Conservation (phyloP, 2,329 filamentous ascomycete species). For the Talaromyces sp. region DNA sequence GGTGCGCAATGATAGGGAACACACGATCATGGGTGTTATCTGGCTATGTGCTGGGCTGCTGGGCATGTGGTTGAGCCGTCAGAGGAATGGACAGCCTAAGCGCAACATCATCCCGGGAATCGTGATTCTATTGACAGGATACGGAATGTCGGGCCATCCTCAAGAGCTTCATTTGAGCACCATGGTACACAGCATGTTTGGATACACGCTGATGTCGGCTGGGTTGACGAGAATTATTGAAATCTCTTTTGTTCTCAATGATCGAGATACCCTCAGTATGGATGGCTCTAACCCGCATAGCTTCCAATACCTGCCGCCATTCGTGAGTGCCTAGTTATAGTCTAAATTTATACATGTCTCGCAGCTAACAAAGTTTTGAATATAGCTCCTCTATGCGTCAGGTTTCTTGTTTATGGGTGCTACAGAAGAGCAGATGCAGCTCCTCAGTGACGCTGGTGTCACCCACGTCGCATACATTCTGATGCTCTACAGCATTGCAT, state of each 20-base stretch:
- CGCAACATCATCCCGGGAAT: constrained; percentile 90
- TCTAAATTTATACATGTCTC: background rate
- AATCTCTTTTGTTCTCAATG: constrained; percentile 78
- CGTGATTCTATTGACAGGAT: constrained; percentile 86
- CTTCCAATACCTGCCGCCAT: constrained; percentile 65
- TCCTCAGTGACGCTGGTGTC: constrained; percentile 67
- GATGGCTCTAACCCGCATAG: constrained; percentile 65
- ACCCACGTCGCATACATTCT: constrained; percentile 90
- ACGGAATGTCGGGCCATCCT: constrained; percentile 89
- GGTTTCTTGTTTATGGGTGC: constrained; percentile 98
- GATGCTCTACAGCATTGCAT: constrained; percentile 84
- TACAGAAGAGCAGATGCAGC: constrained; percentile 88
- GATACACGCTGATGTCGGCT: constrained; percentile 90
- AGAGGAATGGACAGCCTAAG: constrained; percentile 76
- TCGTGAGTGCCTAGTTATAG: constrained; percentile 49
- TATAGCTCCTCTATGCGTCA: constrained; percentile 77
- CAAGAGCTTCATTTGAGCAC: constrained; percentile 78
- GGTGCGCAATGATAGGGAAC: constrained; percentile 92
- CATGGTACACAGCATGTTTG: constrained; percentile 83
- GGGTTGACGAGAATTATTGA: constrained; percentile 82
- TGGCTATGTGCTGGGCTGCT: constrained; percentile 95
- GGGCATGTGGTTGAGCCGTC: constrained; percentile 85
- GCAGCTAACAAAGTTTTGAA: constrained; percentile 17
- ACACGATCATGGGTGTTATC: constrained; percentile 98
- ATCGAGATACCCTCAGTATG: constrained; percentile 59